Base-by-base conservation (phyloP, 345 rosid species). In the Erodium maritimum region DNA sequence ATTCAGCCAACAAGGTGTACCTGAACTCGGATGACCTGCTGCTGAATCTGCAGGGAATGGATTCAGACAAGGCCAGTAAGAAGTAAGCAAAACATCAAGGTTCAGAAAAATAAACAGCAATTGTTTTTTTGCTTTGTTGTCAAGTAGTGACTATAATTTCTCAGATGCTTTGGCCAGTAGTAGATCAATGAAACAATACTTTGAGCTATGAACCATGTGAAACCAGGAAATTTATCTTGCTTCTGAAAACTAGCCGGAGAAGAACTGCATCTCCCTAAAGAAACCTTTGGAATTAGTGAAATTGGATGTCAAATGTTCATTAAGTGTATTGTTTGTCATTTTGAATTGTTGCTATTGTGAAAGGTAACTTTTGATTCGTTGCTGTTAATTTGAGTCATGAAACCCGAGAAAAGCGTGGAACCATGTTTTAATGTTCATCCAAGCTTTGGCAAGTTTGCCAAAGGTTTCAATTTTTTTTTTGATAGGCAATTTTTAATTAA, bases 21-120 rank as follows among this genome's bases (percentile, higher is more conserved):
- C 73, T 93, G 54, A 74, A 80, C 63, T 78, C 99, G 0, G 73
- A 74, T 4, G 96, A 89, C 70, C 71, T 93, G 67, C 69, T 93
- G 74, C 85, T 93, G 63, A 87, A 82, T 82, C 86, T 93, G 52
- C 94, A 87, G 74, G 84, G 72, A 19, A 66, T 89, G 95, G 85
- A 80, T 23, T 63, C 83, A 62, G 84, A 20, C 52, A 13, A 75
- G 24, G 23, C 65, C 51, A 10, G 19, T 20, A 67, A 45, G 24
- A 86, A 84, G 75, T 81, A 71, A 64, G 60, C n/a, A 14, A 46
- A 21, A 51, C 48, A 14, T 14, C 17, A 42, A 3, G 12, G 48
- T 12, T 12, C 16, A 9, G 8, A 42, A 42, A 42, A 42, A 42
- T 42, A 42, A 42, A 6, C 12, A 42, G 14, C 14, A 12, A 16